Conservation (phyloP, 306 rosid genomes). For the Dryas alaskensis region DNA sequence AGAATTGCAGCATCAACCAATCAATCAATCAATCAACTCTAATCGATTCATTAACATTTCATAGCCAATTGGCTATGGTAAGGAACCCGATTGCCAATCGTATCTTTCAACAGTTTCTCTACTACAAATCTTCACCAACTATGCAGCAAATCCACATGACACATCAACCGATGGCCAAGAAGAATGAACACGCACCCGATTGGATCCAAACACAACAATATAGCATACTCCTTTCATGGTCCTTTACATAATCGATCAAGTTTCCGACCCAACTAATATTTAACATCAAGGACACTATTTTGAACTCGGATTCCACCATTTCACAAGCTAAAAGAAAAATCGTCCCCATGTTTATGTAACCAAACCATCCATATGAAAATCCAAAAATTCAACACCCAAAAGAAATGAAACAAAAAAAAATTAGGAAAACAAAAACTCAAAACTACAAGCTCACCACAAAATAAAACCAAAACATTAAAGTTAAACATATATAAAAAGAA, state of each 20-base stretch:
- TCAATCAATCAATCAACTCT: neutral
- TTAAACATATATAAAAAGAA: neutral
- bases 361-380: neutral
- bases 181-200: neutral
- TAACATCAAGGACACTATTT: neutral
- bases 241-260: neutral
- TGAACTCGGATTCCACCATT: neutral
- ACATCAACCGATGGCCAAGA: neutral
- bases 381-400: neutral
- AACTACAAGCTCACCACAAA: neutral
- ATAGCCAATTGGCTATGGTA: neutral
- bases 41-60: neutral
- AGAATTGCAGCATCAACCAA: neutral
- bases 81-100: neutral
- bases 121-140: neutral
- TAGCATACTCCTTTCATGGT: neutral
- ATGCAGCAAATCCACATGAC: neutral
- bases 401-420: neutral
- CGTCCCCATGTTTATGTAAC: neutral
- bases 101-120: neutral
- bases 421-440: neutral
- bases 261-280: neutral
- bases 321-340: neutral
- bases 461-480: neutral
- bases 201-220: conserved; percentile 1